phyloP scores from a whole-genome alignment of 345 rosid genomes.

The Acer saccharum region DNA sequence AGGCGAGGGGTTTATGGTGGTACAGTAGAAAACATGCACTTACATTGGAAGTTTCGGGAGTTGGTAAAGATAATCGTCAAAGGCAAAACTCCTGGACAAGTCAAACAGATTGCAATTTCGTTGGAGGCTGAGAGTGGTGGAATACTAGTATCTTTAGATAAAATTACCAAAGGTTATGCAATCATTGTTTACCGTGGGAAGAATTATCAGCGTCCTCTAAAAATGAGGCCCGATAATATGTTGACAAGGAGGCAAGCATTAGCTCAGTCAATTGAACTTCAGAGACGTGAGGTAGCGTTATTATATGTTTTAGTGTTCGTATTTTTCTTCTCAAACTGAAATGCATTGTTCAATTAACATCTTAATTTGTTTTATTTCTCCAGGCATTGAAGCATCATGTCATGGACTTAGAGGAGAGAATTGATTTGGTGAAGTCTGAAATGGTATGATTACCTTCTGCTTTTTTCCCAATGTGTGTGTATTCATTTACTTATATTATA shows the following conservation, averaged over 20 bases:
- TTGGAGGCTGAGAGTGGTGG: slow-evolving; percentile 98
- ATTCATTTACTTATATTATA: slow-evolving; percentile 1
- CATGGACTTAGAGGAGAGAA: slow-evolving; percentile 58
- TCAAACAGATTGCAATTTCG: slow-evolving; percentile 75
- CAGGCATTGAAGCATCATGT: slow-evolving; percentile 85
- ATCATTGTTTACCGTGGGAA: slow-evolving; percentile 87
- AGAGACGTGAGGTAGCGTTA: slow-evolving; percentile 73
- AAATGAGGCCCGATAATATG: slow-evolving; percentile 66
- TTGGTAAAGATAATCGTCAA: slow-evolving; percentile 78
- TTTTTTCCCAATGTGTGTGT: background rate
- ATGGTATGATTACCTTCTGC: slow-evolving; percentile 35
- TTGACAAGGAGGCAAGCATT: slow-evolving; percentile 81
- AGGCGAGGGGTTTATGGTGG: slow-evolving; percentile 81
- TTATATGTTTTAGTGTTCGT: background rate
- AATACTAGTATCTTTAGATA: slow-evolving; percentile 76
- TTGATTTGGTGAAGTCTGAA: slow-evolving; percentile 58
- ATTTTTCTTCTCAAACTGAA: slow-evolving; percentile 6
- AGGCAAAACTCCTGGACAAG: slow-evolving; percentile 62
- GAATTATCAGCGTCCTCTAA: slow-evolving; percentile 63
- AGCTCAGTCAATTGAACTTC: slow-evolving; percentile 86
- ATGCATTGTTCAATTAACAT: slow-evolving; percentile 1
- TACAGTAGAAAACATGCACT: slow-evolving; percentile 88
- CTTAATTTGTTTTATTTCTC: slow-evolving; percentile 22
- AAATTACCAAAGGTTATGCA: slow-evolving; percentile 72
- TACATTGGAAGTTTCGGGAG: slow-evolving; percentile 92